phyloP scores from a whole-genome alignment of 306 rosid species.

The Prinsepia uniflora region DNA sequence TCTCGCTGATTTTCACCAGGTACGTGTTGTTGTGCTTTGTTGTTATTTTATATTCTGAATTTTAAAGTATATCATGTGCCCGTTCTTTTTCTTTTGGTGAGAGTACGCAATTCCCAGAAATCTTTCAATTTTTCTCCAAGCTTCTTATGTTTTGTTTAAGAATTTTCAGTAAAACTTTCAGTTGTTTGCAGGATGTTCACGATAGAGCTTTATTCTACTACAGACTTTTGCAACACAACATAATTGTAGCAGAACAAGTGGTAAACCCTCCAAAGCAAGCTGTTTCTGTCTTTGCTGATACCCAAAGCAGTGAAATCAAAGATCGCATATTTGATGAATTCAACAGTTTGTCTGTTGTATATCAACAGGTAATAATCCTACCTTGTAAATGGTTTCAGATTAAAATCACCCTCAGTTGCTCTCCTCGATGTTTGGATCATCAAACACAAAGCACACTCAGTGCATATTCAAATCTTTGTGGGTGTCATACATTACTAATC shows the following conservation, averaged over 20 bases:
- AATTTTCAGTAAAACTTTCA: slow-evolving; percentile 34
- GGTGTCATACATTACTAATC: not conserved
- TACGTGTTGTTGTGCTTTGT: slow-evolving; percentile 17
- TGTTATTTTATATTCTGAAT: not conserved
- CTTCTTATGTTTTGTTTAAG: slow-evolving; percentile 11
- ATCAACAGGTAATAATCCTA: slow-evolving; percentile 65
- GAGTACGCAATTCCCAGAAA: not conserved
- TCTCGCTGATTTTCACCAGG: slow-evolving; percentile 94
- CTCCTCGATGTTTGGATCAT: slow-evolving; percentile 5
- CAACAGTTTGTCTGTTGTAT: slow-evolving; percentile 91
- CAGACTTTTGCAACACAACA: slow-evolving; percentile 82
- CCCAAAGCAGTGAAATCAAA: slow-evolving; percentile 96
- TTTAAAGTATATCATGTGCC: not conserved
- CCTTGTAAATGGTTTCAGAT: slow-evolving; percentile 10
- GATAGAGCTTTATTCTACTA: slow-evolving; percentile 95
- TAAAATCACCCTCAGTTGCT: not conserved
- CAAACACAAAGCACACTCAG: not conserved
- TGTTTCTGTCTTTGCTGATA: slow-evolving; percentile 98
- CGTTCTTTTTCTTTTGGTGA: not conserved
- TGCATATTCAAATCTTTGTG: not conserved
- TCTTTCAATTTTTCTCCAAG: too few relatives aligned
- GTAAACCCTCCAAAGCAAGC: slow-evolving; percentile 99
- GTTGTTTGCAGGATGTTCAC: slow-evolving; percentile 87
- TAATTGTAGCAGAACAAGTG: slow-evolving; percentile 75
- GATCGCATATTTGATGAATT: slow-evolving; percentile 98